Evolutionary conservation across 352 stramenopile genomes (phyloP).

Genomic region (Phytophthora megakarya): DNA sequence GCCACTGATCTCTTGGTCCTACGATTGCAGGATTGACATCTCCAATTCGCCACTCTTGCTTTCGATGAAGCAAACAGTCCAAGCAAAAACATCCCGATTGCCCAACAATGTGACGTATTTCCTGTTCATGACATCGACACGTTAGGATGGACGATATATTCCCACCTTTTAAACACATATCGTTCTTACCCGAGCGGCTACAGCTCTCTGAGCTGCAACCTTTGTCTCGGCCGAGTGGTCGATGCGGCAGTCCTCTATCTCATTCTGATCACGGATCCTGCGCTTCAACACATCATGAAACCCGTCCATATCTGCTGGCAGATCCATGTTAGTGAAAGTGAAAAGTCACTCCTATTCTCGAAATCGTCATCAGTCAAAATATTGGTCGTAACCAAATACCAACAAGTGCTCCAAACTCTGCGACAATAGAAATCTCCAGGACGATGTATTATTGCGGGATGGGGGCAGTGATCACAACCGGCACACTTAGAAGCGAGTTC

Average conservation of each 20-base stretch:
- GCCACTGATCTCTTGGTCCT: constrained; percentile 68
- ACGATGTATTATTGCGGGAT: constrained; percentile 24
- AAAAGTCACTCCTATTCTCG: constrained; percentile 30
- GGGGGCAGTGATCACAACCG: constrained; percentile 54
- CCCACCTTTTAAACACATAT: too few relatives aligned
- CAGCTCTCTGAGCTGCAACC: constrained; percentile 25
- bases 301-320: constrained; percentile 45
- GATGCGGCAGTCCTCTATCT: constrained; percentile 50
- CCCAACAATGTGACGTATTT: constrained; percentile 55
- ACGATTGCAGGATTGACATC: constrained; percentile 70
- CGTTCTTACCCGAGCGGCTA: constrained; percentile 24
- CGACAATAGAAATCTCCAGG: background rate
- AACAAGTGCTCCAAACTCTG: too few relatives aligned
- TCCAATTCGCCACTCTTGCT: constrained; percentile 79
- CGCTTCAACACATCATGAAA: constrained; percentile 61
- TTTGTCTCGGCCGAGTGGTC: constrained; percentile 29
- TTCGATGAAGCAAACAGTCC: constrained; percentile 70
- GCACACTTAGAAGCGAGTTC: constrained; percentile 52
- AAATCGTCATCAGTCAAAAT: too few relatives aligned
- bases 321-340: constrained; percentile 34
- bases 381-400: too few relatives aligned
- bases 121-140: constrained; percentile 23
- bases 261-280: constrained; percentile 57
- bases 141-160: too few relatives aligned
- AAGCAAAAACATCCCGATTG: constrained; percentile 80